Evolutionary conservation across 495 filamentous ascomycete genomes (phyloP).

Genomic region (Daldinia grandis): DNA sequence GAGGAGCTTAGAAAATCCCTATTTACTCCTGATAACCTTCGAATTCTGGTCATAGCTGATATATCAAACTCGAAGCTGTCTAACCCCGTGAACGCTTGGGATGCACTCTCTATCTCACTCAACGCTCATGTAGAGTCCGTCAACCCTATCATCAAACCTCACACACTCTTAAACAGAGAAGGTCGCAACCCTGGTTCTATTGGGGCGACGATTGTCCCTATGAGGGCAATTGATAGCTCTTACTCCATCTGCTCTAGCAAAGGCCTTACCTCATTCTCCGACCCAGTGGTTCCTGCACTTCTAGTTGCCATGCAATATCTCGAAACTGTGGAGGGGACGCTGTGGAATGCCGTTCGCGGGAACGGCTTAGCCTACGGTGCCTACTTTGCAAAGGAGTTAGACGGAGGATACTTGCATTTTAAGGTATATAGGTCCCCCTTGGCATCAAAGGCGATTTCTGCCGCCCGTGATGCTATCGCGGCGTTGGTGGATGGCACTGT

Average conservation of each 20-base stretch:
- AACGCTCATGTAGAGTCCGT: constrained; percentile 53
- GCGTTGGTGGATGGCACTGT: constrained; percentile 61
- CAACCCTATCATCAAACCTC: constrained; percentile 53
- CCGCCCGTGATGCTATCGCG: constrained; percentile 73
- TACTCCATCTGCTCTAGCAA: constrained; percentile 78
- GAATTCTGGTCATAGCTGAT: constrained; percentile 84
- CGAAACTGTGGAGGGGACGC: constrained; percentile 90
- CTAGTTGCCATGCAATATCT: constrained; percentile 90
- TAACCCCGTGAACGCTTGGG: constrained; percentile 86
- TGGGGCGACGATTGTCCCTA: constrained; percentile 81
- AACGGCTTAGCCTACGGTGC: constrained; percentile 91
- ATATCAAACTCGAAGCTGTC: constrained; percentile 76
- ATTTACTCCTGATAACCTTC: constrained; percentile 82
- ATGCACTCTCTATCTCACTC: constrained; percentile 61
- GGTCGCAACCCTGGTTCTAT: constrained; percentile 76
- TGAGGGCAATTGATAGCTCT: constrained; percentile 93
- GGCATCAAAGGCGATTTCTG: constrained; percentile 83
- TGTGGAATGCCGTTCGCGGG: constrained; percentile 92
- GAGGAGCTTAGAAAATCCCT: constrained; percentile 77
- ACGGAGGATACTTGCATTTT: constrained; percentile 81
- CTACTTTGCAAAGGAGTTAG: constrained; percentile 74
- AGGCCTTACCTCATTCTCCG: constrained; percentile 76
- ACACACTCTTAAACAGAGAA: constrained; percentile 71
- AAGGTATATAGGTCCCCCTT: constrained; percentile 89
- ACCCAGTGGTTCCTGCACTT: constrained; percentile 81